Evolutionary conservation across 2,329 filamentous ascomycete species (phyloP), one percentile per base, ranked within the genome.

Genomic region (Ophiobolus disseminans): DNA sequence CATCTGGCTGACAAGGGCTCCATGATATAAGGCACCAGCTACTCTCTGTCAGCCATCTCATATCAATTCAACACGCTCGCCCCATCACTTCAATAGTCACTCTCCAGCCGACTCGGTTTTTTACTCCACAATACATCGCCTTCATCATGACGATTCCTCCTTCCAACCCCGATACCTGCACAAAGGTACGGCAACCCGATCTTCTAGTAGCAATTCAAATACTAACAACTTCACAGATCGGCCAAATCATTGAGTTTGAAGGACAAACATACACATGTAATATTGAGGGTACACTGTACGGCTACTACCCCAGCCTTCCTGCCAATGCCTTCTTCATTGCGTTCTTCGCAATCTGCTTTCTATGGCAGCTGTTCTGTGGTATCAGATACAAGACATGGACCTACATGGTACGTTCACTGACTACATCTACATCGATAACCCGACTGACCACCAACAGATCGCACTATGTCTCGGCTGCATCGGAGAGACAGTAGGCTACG

Each of bases 401-500:
- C 4, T 83, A 80, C 63, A 75, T 78, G 70, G 61, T 66, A 28
- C 32, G 53, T 37, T 10, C 9, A 0, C 11, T 9, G 9, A 11
- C 20, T 16, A 16, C 10, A 4, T 22, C 19, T 38, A 8, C 9
- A 5, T 3, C 9, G 20, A 3, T 7, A 28, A 11, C 9, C 10
- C n/a, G 16, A 32, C 58, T 60, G 32, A 60, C 31, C 13, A 13
- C 9, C 13, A 30, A 26, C 16, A 65, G 62, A 65, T 78, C 22
- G 81, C 78, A 0, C 72, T 84, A 49, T 59, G 69, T 7, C 53
- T 78, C 3, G 82, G 80, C 7, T 75, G 79, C 6, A 50, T 79
- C 3, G 75, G 81, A 35, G 82, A 84, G 60, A 67, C 77, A 21
- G 65, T 83, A 1, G 84, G 84, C 7, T 86, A 86, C 59, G 71